phyloP scores from a whole-genome alignment of 495 filamentous ascomycete species.

The Daldinia concentrica region DNA sequence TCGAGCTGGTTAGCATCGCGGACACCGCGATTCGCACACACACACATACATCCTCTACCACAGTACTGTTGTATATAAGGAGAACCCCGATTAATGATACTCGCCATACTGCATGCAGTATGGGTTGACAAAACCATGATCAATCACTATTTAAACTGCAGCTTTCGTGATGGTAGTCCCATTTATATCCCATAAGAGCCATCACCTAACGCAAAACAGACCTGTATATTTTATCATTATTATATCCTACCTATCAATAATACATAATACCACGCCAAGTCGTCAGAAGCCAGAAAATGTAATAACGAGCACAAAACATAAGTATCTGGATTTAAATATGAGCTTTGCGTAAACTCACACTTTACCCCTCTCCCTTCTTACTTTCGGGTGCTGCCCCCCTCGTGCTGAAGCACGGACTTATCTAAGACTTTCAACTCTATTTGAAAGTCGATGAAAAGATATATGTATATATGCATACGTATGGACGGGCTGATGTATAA shows the following conservation, averaged over 20 bases:
- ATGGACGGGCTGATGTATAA: too few relatives aligned
- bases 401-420: neutral
- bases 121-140: conserved; percentile 8
- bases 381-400: too few relatives aligned
- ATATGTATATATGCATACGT: too few relatives aligned
- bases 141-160: neutral
- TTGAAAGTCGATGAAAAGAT: neutral
- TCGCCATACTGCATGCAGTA: conserved; percentile 17
- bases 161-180: neutral
- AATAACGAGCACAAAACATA: neutral
- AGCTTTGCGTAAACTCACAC: neutral
- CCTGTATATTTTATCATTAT: too few relatives aligned
- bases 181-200: too few relatives aligned
- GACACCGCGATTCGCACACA: neutral
- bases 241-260: too few relatives aligned
- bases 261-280: neutral
- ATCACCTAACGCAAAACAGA: too few relatives aligned
- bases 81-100: conserved; percentile 35
- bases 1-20: neutral
- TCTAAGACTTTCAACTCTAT: neutral
- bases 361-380: neutral
- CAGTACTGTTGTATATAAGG: conserved; percentile 38
- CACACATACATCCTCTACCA: conserved; percentile 20
- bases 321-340: neutral
- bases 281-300: neutral